Percentiles rank a stretch among this genome's conserved stretches.
These are phyloP conservation scores for Gossypium rotundifolium DNA, from an alignment of 345 rosid genomes.

Conservation along the genomic window DNA sequence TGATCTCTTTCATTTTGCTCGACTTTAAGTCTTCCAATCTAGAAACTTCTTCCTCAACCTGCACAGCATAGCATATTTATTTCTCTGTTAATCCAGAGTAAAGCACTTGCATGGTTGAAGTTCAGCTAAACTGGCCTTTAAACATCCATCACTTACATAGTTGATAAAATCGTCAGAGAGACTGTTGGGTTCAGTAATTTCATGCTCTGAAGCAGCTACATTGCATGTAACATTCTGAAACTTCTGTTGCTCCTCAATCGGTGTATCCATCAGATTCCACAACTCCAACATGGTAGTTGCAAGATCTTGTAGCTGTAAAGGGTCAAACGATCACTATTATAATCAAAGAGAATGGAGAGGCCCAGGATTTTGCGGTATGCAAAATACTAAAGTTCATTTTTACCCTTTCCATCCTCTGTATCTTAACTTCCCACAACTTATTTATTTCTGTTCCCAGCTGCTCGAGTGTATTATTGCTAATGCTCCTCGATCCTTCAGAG, in stretches of 20 bases:
- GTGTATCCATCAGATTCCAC: constrained; percentile 99
- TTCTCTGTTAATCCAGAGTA: background rate
- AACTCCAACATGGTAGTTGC: constrained; percentile 88
- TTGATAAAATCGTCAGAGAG: constrained; percentile 78
- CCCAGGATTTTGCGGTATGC: background rate
- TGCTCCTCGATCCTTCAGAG: constrained; percentile 42
- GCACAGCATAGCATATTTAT: constrained; percentile 23
- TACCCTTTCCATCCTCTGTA: constrained; percentile 90
- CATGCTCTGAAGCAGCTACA: constrained; percentile 92
- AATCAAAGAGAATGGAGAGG: background rate
- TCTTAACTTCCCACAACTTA: constrained; percentile 62
- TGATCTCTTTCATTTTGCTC: constrained; percentile 97
- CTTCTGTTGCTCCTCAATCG: constrained; percentile 86
- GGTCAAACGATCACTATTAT: constrained; percentile 10
- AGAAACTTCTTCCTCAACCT: constrained; percentile 89
- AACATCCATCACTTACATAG: constrained; percentile 44
- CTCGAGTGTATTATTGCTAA: constrained; percentile 53
- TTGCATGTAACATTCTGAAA: constrained; percentile 88
- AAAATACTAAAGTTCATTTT: background rate
- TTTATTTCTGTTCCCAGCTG: constrained; percentile 39
- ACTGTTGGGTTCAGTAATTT: constrained; percentile 78
- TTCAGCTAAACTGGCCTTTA: background rate
- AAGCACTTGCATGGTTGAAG: background rate
- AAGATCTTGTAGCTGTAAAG: constrained; percentile 89
- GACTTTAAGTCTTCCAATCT: constrained; percentile 80